A percentile compares a stretch with the other conserved stretches of the same genome.
Conservation (phyloP, 2,329 filamentous ascomycete genomes). For the Exophiala calicioides region DNA sequence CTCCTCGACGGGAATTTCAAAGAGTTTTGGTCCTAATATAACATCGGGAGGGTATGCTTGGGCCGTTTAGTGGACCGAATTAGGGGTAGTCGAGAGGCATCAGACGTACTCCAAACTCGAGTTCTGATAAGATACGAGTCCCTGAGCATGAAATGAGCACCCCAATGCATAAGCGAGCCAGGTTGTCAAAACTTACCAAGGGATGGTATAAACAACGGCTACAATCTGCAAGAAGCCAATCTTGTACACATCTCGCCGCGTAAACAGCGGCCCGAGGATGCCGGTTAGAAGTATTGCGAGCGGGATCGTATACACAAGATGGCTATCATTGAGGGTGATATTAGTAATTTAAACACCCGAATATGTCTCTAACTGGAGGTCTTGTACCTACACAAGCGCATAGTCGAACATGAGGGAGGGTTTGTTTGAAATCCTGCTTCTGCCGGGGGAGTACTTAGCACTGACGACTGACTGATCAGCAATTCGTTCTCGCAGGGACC, state of each 20-base stretch:
- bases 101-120: constrained; percentile 59
- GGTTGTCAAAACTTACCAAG: constrained; percentile 53
- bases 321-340: constrained; percentile 44
- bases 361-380: neutral
- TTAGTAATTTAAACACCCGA: neutral
- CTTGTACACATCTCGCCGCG: constrained; percentile 63
- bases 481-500: no score
- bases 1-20: constrained; percentile 69
- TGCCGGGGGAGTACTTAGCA: neutral
- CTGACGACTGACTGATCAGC: constrained; percentile 1
- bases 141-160: constrained; percentile 16
- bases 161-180: neutral
- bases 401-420: constrained; percentile 48
- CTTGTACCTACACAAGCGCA: constrained; percentile 59
- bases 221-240: constrained; percentile 62
- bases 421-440: neutral
- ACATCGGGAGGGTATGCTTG: constrained; percentile 65
- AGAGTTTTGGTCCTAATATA: constrained; percentile 63
- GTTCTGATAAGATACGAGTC: constrained; percentile 72
- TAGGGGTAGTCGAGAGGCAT: neutral
- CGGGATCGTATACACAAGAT: constrained; percentile 68
- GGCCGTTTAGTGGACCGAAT: constrained; percentile 14
- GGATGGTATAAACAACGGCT: constrained; percentile 67
- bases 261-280: constrained; percentile 63
- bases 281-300: constrained; percentile 60